These are phyloP conservation scores for Talaromyces sp. DNA, from an alignment of 2,329 filamentous ascomycete species.

Conservation along the genomic window DNA sequence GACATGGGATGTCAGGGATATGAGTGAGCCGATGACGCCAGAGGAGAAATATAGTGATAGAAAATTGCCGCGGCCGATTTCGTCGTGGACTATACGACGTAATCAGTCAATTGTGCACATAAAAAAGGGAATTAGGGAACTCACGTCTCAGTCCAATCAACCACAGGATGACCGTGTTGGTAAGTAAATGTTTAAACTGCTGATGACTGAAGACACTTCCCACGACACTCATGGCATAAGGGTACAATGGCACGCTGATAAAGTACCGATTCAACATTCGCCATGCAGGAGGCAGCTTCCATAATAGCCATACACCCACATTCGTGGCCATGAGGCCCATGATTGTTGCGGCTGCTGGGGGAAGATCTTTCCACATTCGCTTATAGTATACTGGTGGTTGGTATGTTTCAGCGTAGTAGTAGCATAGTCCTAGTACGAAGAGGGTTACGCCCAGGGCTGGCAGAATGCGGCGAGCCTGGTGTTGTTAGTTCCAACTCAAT, in stretches of 20 bases:
- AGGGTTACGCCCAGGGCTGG: constrained; percentile 43
- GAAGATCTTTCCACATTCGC: constrained; percentile 49
- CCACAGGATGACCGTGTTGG: constrained; percentile 55
- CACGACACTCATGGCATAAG: constrained; percentile 51
- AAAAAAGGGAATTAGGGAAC: constrained; percentile 18
- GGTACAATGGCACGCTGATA: constrained; percentile 51
- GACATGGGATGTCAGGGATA: constrained; percentile 46
- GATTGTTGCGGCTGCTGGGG: constrained; percentile 53
- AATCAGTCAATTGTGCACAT: not conserved
- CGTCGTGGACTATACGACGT: constrained; percentile 46
- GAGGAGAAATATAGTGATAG: constrained; percentile 51
- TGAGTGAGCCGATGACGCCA: constrained; percentile 47
- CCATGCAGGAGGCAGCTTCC: constrained; percentile 55
- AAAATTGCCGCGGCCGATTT: constrained; percentile 56
- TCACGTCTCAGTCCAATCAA: constrained; percentile 52
- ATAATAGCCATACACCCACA: constrained; percentile 48
- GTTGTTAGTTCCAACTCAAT: not conserved
- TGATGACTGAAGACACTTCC: constrained; percentile 59
- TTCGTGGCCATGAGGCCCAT: constrained; percentile 51
- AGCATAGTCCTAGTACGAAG: constrained; percentile 41
- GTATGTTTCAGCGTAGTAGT: constrained; percentile 49
- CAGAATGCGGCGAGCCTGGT: constrained; percentile 44
- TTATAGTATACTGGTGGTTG: constrained; percentile 46
- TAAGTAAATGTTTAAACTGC: constrained; percentile 48
- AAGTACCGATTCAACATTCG: constrained; percentile 56